Percentiles rank a stretch among this genome's conserved stretches.
phyloP scores from a whole-genome alignment of 2,329 filamentous ascomycete species.

The Rhexocercosporidium sp. region DNA sequence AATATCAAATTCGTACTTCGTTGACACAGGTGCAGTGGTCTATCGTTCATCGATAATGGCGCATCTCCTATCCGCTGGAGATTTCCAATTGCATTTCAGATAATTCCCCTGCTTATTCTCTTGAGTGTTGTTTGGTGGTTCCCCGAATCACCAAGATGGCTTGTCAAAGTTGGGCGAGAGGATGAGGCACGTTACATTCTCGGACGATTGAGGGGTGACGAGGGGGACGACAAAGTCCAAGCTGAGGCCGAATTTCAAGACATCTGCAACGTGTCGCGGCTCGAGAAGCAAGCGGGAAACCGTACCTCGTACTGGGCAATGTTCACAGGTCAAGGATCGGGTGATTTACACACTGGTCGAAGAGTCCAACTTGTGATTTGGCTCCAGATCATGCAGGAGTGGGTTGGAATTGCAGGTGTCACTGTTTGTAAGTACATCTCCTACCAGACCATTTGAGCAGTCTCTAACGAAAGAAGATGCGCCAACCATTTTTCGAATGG shows the following conservation, averaged over 20 bases:
- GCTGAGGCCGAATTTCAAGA: slow-evolving; percentile 71
- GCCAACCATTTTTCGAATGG: slow-evolving; percentile 65
- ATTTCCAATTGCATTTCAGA: slow-evolving; percentile 46
- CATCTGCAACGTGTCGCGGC: slow-evolving; percentile 65
- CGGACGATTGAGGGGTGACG: slow-evolving; percentile 59
- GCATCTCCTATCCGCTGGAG: slow-evolving; percentile 58
- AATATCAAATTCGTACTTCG: too few relatives aligned
- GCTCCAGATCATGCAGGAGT: slow-evolving; percentile 74
- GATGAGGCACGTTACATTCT: slow-evolving; percentile 51
- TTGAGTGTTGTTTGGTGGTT: slow-evolving; percentile 44
- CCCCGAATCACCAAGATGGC: slow-evolving; percentile 47
- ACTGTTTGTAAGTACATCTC: slow-evolving; percentile 55
- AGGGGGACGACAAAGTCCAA: slow-evolving; percentile 54
- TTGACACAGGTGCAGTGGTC: slow-evolving; percentile 47
- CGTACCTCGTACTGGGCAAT: slow-evolving; percentile 66
- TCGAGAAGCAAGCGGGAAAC: slow-evolving; percentile 61
- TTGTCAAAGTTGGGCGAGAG: slow-evolving; percentile 43
- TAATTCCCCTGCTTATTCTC: slow-evolving; percentile 42
- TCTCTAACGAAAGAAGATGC: slow-evolving; percentile 25
- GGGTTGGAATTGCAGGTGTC: slow-evolving; percentile 72
- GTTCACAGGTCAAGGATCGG: slow-evolving; percentile 69
- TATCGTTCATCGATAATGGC: slow-evolving; percentile 64
- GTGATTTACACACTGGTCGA: slow-evolving; percentile 68
- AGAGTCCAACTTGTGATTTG: slow-evolving; percentile 73
- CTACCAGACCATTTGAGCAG: background rate